Conservation (phyloP, 2,329 filamentous ascomycete species). For the Fusarium sp. region DNA sequence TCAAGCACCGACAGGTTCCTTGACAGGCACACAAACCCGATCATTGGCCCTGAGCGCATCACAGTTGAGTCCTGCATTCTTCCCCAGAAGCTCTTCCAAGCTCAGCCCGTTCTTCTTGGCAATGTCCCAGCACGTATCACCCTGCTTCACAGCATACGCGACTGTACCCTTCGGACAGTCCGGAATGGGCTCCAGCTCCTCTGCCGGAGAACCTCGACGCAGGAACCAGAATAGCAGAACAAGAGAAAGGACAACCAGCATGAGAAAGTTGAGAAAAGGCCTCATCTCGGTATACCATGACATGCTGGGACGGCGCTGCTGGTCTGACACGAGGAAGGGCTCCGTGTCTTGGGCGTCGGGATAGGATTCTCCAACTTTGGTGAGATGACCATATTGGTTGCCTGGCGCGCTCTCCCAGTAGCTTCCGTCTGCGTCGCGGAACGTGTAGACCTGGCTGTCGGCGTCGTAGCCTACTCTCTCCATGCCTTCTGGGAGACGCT, state of each 20-base stretch:
- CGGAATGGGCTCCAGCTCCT: constrained; percentile 19
- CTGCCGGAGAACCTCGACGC: constrained; percentile 44
- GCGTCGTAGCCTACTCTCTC: constrained; percentile 64
- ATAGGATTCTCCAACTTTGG: constrained; percentile 49
- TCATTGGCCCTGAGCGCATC: constrained; percentile 54
- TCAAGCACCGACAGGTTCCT: constrained; percentile 9
- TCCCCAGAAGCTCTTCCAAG: constrained; percentile 56
- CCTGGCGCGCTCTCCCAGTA: constrained; percentile 62
- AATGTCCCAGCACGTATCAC: constrained; percentile 65
- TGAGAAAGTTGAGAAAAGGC: constrained; percentile 67
- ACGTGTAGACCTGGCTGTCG: constrained; percentile 63
- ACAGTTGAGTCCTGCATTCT: constrained; percentile 60
- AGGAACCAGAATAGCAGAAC: constrained; percentile 61
- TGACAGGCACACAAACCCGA: constrained; percentile 56
- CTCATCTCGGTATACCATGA: constrained; percentile 63
- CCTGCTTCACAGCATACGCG: constrained; percentile 53
- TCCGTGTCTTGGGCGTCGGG: constrained; percentile 44
- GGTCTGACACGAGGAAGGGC: constrained; percentile 44
- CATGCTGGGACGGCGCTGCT: constrained; percentile 40
- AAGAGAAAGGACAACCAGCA: constrained; percentile 61
- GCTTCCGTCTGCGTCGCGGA: constrained; percentile 58
- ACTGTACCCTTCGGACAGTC: constrained; percentile 46
- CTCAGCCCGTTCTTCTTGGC: constrained; percentile 53
- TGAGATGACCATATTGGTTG: constrained; percentile 58
- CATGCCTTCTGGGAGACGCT: constrained; percentile 65